These are phyloP conservation scores for Streptanthus diversifolius DNA, from an alignment of 345 rosid genomes.

Conservation along the genomic window DNA sequence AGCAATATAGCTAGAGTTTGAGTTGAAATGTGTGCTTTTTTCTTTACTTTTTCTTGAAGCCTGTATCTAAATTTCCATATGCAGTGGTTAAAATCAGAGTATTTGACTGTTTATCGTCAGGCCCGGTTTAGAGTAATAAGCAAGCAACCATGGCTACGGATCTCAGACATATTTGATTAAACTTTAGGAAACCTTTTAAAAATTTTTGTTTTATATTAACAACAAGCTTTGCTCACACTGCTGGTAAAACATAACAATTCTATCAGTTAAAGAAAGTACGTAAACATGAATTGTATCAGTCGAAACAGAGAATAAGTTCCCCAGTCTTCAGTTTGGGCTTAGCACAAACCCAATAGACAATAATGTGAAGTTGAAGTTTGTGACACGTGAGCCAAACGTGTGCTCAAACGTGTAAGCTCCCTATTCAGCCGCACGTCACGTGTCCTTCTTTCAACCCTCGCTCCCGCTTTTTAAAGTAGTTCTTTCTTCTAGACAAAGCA, in stretches of 20 bases:
- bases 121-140: neutral
- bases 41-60: neutral
- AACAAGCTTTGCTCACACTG: neutral
- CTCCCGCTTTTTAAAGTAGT: conserved; percentile 9
- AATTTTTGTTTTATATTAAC: neutral
- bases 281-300: neutral
- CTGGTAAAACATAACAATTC: neutral
- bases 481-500: conserved; percentile 4
- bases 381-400: conserved; percentile 15
- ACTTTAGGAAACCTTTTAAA: neutral
- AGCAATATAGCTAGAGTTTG: conserved; percentile 5
- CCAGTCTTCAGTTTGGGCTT: neutral
- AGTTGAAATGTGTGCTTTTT: conserved; percentile 24
- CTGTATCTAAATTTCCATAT: conserved; percentile 8
- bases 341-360: neutral
- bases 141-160: neutral
- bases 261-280: neutral
- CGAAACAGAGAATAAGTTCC: neutral
- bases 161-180: neutral
- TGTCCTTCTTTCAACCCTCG: neutral
- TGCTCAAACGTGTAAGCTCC: conserved; percentile 9
- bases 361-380: conserved; percentile 1
- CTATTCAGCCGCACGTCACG: conserved; percentile 41
- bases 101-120: neutral
- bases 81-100: neutral